A percentile compares a stretch with the other conserved stretches of the same genome.
phyloP scores from a whole-genome alignment of 2,329 filamentous ascomycete genomes.

The Aspergillus ibericus region DNA sequence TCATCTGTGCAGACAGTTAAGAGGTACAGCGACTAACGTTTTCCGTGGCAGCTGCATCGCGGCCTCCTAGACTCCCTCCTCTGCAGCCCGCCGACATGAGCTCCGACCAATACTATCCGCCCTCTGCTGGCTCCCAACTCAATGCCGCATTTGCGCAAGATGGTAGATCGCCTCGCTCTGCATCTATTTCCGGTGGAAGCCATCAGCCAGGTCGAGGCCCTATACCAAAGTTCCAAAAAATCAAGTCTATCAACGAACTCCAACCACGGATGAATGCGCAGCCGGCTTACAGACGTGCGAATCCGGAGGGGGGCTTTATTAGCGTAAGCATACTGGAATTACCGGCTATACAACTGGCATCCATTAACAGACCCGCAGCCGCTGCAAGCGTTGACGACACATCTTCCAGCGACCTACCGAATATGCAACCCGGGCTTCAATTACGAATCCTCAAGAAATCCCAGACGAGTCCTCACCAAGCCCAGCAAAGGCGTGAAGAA shows the following conservation, averaged over 20 bases:
- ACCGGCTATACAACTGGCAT: neutral
- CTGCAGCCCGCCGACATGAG: slow-evolving; percentile 69
- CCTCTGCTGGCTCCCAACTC: slow-evolving; percentile 68
- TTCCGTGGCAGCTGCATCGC: slow-evolving; percentile 45
- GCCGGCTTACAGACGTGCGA: slow-evolving; percentile 86
- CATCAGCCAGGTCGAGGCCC: slow-evolving; percentile 58
- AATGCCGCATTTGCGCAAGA: slow-evolving; percentile 65
- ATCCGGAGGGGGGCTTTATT: slow-evolving; percentile 96
- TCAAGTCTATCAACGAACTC: slow-evolving; percentile 71
- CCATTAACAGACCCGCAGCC: slow-evolving; percentile 58
- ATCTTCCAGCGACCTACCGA: slow-evolving; percentile 91
- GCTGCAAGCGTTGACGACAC: slow-evolving; percentile 89
- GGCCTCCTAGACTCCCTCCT: slow-evolving; percentile 69
- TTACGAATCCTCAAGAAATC: slow-evolving; percentile 97
- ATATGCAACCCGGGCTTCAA: slow-evolving; percentile 99
- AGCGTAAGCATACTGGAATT: slow-evolving; percentile 63
- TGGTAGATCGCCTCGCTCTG: slow-evolving; percentile 50
- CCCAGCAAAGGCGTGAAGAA: slow-evolving; percentile 98
- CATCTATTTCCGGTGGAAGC: slow-evolving; percentile 49
- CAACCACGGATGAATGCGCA: slow-evolving; percentile 81
- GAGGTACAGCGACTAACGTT: slow-evolving; percentile 15
- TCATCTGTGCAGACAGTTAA: neutral
- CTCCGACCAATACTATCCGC: slow-evolving; percentile 69
- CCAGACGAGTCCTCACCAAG: slow-evolving; percentile 91
- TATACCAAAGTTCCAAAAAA: slow-evolving; percentile 83